Conservation (phyloP, 1,139 yeast genomes). For the Saccharomyces hybrid region DNA sequence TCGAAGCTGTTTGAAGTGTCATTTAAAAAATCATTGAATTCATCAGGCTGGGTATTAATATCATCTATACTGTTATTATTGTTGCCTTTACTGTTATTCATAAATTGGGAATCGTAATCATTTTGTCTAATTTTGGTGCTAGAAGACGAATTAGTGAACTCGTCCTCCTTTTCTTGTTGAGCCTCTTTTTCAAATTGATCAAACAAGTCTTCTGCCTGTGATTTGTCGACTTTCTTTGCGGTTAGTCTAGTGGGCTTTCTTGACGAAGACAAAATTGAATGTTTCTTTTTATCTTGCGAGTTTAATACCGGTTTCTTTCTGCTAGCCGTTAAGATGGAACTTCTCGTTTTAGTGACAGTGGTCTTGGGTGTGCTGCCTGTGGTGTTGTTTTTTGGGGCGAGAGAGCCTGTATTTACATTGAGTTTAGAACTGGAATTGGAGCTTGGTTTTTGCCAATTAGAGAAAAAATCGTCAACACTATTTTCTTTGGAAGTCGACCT, state of each 20-base stretch:
- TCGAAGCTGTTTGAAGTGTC: conserved; percentile 2
- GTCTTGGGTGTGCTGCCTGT: conserved; percentile 8
- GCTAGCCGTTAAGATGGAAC: conserved; percentile 19
- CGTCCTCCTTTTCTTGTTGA: conserved; percentile 49
- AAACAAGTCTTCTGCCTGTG: conserved; percentile 63
- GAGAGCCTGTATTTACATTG: conserved; percentile 24
- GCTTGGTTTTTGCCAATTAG: conserved; percentile 81
- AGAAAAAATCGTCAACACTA: conserved; percentile 77
- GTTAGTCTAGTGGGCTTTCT: conserved; percentile 49
- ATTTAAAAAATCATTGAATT: conserved; percentile 9
- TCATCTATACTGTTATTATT: conserved; percentile 4
- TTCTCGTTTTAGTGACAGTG: conserved; percentile 20
- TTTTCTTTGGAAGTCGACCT: conserved; percentile 38
- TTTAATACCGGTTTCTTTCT: conserved; percentile 18
- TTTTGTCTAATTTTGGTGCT: neutral
- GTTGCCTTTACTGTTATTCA: conserved; percentile 4
- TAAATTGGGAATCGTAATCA: conserved; percentile 2
- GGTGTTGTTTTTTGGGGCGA: conserved; percentile 17
- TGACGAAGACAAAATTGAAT: conserved; percentile 30
- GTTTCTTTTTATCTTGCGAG: conserved; percentile 24
- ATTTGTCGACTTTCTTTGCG: conserved; percentile 41
- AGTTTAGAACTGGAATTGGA: conserved; percentile 23
- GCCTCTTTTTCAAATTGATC: conserved; percentile 90
- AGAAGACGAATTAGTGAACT: conserved; percentile 8
- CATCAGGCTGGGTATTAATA: conserved; percentile 9